These are phyloP conservation scores for Wickerhamiella bombiphila DNA, from an alignment of 805 yeast species.

Conservation along the genomic window DNA sequence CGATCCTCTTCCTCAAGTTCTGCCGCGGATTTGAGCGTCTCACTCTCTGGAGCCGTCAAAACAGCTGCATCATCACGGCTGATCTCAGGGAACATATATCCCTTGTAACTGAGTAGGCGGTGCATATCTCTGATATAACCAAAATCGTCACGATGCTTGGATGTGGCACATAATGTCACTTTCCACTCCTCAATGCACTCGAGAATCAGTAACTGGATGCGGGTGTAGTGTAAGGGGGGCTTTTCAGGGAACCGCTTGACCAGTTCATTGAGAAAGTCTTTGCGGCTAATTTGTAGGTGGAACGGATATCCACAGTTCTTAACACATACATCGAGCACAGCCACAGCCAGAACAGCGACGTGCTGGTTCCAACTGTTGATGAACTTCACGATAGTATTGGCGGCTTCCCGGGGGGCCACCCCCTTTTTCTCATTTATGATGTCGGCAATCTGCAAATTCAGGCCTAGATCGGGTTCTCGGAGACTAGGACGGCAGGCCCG, in stretches of 20 bases:
- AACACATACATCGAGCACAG: slow-evolving; percentile 68
- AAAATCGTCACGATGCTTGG: slow-evolving; percentile 80
- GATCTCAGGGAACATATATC: slow-evolving; percentile 85
- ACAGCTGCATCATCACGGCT: slow-evolving; percentile 87
- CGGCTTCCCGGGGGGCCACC: slow-evolving; percentile 81
- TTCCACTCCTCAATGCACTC: slow-evolving; percentile 96
- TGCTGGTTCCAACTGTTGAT: slow-evolving; percentile 75
- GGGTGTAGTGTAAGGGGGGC: slow-evolving; percentile 73
- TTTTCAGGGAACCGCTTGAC: slow-evolving; percentile 89
- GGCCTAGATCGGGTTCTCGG: slow-evolving; percentile 71
- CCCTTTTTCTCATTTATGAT: slow-evolving; percentile 87
- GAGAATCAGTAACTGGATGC: slow-evolving; percentile 70
- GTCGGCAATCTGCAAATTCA: slow-evolving; percentile 88
- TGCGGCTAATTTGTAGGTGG: slow-evolving; percentile 86
- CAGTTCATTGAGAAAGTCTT: slow-evolving; percentile 84
- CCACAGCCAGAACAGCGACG: slow-evolving; percentile 68
- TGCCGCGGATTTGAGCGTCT: slow-evolving; percentile 64
- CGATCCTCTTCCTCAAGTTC: slow-evolving; percentile 89
- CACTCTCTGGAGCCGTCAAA: slow-evolving; percentile 62
- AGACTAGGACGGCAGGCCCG: slow-evolving; percentile 80
- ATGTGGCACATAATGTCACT: slow-evolving; percentile 80
- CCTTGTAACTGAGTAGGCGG: slow-evolving; percentile 73
- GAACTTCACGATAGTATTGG: slow-evolving; percentile 65
- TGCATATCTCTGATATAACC: slow-evolving; percentile 94
- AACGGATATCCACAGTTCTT: slow-evolving; percentile 97